phyloP scores from a whole-genome alignment of 495 filamentous ascomycete species.

The Trypethelium eluteriae region DNA sequence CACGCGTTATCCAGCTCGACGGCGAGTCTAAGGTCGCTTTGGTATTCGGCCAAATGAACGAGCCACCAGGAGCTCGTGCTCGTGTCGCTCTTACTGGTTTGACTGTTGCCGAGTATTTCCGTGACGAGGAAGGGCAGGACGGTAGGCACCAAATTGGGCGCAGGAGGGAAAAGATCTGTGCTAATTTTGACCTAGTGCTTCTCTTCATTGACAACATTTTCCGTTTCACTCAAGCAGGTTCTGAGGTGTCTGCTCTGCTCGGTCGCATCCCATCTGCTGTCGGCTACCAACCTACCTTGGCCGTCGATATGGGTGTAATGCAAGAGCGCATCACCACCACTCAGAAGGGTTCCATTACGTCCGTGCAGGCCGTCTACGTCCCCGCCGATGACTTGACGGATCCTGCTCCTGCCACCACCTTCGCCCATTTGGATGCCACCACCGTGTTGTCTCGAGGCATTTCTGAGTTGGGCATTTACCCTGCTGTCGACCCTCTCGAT shows the following conservation, averaged over 20 bases:
- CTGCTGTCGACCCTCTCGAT: constrained; percentile 97
- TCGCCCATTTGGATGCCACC: constrained; percentile 99
- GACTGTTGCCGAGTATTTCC: constrained; percentile 93
- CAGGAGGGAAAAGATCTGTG: constrained; percentile 11
- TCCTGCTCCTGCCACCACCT: constrained; percentile 97
- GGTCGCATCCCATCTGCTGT: constrained; percentile 99
- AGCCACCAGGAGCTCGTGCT: constrained; percentile 98
- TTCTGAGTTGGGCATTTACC: constrained; percentile 99
- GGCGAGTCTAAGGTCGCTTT: constrained; percentile 99
- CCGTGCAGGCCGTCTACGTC: constrained; percentile 99
- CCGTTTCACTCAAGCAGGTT: constrained; percentile 99
- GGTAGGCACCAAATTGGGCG: constrained; percentile 32
- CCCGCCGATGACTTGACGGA: constrained; percentile 99
- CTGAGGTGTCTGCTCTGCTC: constrained; percentile 97
- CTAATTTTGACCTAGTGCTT: constrained; percentile 54
- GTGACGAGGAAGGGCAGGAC: constrained; percentile 96
- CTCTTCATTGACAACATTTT: constrained; percentile 99
- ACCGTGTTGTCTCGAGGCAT: constrained; percentile 99
- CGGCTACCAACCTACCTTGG: constrained; percentile 99
- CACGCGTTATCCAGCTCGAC: constrained; percentile 96
- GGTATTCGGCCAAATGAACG: constrained; percentile 99
- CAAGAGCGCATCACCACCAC: constrained; percentile 99
- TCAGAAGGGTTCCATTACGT: constrained; percentile 98
- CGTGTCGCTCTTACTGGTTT: constrained; percentile 96
- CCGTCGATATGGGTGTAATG: constrained; percentile 99